phyloP scores from a whole-genome alignment of 1,139 yeast genomes.

The Petasospora rhodanensis region DNA sequence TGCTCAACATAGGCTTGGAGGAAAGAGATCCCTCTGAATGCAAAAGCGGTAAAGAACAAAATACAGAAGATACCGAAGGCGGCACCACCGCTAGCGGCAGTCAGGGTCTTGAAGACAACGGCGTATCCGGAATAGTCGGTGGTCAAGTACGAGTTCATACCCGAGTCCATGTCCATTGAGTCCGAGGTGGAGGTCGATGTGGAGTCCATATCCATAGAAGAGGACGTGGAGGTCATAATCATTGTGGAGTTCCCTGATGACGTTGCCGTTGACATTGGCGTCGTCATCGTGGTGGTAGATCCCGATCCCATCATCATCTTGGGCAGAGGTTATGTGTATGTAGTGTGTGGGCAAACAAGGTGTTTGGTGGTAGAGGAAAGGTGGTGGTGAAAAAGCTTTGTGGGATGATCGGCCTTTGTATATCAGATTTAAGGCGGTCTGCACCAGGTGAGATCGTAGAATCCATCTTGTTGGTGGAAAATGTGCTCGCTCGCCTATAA shows the following conservation, averaged over 20 bases:
- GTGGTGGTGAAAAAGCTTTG: too few species aligned
- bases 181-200: neutral
- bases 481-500: too few species aligned
- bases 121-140: slow-evolving; percentile 49
- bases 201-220: slow-evolving; percentile 2
- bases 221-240: slow-evolving; percentile 9
- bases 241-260: slow-evolving; percentile 20
- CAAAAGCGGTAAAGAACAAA: slow-evolving; percentile 52
- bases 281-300: slow-evolving; percentile 17
- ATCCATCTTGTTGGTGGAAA: too few species aligned
- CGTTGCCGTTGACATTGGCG: slow-evolving; percentile 14
- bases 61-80: slow-evolving; percentile 71
- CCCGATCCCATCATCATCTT: slow-evolving; percentile 25
- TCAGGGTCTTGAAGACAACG: slow-evolving; percentile 50
- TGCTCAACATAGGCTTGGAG: slow-evolving; percentile 60
- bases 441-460: too few species aligned
- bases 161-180: slow-evolving; percentile 2
- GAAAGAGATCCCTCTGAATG: slow-evolving; percentile 56
- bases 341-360: neutral
- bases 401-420: too few species aligned
- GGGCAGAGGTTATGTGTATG: slow-evolving; percentile 1
- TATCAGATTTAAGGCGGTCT: too few species aligned
- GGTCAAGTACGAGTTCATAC: slow-evolving; percentile 58
- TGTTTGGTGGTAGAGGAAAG: too few species aligned
- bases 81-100: slow-evolving; percentile 49